Base-by-base conservation (phyloP, 345 rosid genomes). In the Euclidium syriacum region DNA sequence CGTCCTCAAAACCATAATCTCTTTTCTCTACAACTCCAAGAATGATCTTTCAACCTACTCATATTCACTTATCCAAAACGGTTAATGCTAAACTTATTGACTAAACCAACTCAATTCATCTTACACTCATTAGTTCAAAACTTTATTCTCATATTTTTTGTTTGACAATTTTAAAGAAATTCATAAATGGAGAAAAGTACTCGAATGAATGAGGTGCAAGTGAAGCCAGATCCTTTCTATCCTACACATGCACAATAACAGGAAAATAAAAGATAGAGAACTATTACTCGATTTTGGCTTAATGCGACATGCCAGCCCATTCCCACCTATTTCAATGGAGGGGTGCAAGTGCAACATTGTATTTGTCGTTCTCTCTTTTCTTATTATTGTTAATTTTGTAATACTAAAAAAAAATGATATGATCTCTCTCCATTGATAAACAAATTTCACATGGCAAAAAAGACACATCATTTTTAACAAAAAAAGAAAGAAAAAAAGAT, bases 231-330 rank as follows among this genome's bases (percentile, higher is more conserved):
- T 26, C n/a, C 2, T 35, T 35, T 35, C 19, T 36, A 52, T 42
- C 73, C 2, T 70, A 29, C 64, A 40, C 58, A 2, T 26, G 11
- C 1, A 27, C 34, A 12, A 19, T 20, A 26, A 62, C 27, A 5
- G 27, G 2, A 52, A 23, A 12, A 27, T 6, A 1, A 25, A 15
- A 12, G 30, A 18, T 3, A 10, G n/a, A 40, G 9, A 40, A 15
- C 11, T 62, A 27, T 1, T 29, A 17, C 36, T 27, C n/a, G 43
- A 55, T 18, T 62, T 63, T 63, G 58, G 70, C 59, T 12, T 48
- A 55, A 40, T 48, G 69, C 40, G 65, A 71, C 65, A 23, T 56
- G 75, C 38, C 65, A 71, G 57, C 65, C 52, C 32, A 71, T 30
- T 56, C 64, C 75, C 65, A 71, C 70, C 64, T 55, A 55, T 63